These are phyloP conservation scores for Thelonectria discophora DNA, from an alignment of 2,329 filamentous ascomycete genomes.

Conservation along the genomic window DNA sequence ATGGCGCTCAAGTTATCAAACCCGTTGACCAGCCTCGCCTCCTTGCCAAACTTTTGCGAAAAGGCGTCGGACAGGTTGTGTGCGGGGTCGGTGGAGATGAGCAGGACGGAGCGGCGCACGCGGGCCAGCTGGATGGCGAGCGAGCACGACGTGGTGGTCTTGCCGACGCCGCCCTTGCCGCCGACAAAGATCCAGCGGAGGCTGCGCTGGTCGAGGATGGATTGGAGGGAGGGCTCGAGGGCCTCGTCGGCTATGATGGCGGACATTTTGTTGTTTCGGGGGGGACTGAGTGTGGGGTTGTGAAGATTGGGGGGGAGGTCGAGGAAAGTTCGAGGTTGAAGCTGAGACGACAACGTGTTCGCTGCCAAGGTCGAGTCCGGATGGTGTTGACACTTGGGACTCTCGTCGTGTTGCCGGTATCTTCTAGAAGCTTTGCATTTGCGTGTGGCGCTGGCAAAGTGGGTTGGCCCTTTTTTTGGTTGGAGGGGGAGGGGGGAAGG, in stretches of 20 bases:
- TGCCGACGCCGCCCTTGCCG: constrained; percentile 97
- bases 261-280: constrained; percentile 46
- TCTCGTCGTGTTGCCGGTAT: constrained; percentile 27
- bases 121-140: constrained; percentile 97
- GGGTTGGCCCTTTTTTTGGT: constrained; percentile 1
- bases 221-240: constrained; percentile 92
- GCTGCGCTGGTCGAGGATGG: constrained; percentile 92
- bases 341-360: background rate
- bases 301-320: too few relatives aligned
- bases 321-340: too few relatives aligned
- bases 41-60: constrained; percentile 99
- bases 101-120: constrained; percentile 91
- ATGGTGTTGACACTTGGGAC: constrained; percentile 15
- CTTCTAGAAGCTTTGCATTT: constrained; percentile 39
- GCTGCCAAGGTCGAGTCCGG: background rate
- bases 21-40: constrained; percentile 89
- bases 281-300: background rate
- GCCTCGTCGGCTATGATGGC: constrained; percentile 67
- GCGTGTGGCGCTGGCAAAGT: constrained; percentile 34
- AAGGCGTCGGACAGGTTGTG: constrained; percentile 99
- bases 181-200: constrained; percentile 99
- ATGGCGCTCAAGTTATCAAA: constrained; percentile 96
- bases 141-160: constrained; percentile 99
- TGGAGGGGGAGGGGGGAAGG: constrained; percentile 17
- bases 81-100: constrained; percentile 98